These are phyloP conservation scores for Geosmithia putterillii DNA, from an alignment of 2,329 filamentous ascomycete species.

Conservation along the genomic window DNA sequence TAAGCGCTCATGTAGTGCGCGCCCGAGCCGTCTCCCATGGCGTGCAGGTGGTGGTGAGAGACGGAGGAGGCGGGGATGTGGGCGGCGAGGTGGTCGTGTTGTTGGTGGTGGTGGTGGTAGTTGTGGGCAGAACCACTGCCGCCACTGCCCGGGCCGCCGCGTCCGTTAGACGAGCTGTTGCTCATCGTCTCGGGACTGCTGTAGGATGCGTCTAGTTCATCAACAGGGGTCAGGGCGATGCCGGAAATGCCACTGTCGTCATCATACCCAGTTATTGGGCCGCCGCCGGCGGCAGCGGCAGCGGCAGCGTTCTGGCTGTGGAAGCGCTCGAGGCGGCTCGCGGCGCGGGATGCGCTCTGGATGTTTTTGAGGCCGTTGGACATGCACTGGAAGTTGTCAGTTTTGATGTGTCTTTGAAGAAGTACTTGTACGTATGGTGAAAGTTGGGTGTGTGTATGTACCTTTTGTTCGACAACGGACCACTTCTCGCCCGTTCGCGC, in stretches of 20 bases:
- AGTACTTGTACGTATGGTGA: neutral
- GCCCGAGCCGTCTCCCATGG: neutral
- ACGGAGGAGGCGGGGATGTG: slow-evolving; percentile 2
- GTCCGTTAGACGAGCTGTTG: slow-evolving; percentile 17
- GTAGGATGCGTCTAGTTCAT: slow-evolving; percentile 45
- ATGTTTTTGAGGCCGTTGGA: slow-evolving; percentile 74
- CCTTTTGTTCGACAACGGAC: slow-evolving; percentile 56
- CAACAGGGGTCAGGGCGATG: slow-evolving; percentile 44
- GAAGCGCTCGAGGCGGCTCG: slow-evolving; percentile 2
- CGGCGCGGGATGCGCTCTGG: slow-evolving; percentile 33
- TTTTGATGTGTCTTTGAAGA: neutral
- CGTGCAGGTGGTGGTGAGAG: neutral
- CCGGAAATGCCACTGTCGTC: slow-evolving; percentile 62
- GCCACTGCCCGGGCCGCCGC: slow-evolving; percentile 18
- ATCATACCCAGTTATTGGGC: slow-evolving; percentile 35
- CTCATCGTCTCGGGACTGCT: slow-evolving; percentile 41
- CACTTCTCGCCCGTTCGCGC: slow-evolving; percentile 71
- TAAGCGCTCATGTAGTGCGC: slow-evolving; percentile 7
- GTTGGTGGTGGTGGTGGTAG: slow-evolving; percentile 14
- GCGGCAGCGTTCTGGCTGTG: slow-evolving; percentile 2
- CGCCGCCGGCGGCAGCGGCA: slow-evolving; percentile 6
- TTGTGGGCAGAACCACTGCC: slow-evolving; percentile 22
- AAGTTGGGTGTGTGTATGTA: slow-evolving; percentile 15
- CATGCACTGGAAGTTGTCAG: slow-evolving; percentile 51
- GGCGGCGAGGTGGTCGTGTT: slow-evolving; percentile 9